These are phyloP conservation scores for Alternaria brassicicola DNA, from an alignment of 2,329 filamentous ascomycete genomes.

Conservation along the genomic window DNA sequence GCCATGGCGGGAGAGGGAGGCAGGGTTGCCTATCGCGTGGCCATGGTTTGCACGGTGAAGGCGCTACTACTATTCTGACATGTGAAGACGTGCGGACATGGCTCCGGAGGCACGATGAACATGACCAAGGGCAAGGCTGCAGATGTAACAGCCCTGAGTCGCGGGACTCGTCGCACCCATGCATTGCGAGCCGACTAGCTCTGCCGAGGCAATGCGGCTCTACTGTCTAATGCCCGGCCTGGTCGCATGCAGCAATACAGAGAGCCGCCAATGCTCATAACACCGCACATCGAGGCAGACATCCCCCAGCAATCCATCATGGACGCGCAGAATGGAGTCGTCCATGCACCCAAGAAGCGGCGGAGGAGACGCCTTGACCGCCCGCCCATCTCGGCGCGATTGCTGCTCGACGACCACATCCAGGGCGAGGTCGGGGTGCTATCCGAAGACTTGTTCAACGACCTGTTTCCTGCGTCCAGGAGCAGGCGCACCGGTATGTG, in stretches of 20 bases:
- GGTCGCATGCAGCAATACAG: constrained; percentile 24
- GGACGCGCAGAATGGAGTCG: constrained; percentile 40
- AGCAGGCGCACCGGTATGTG: constrained; percentile 27
- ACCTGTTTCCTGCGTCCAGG: constrained; percentile 69
- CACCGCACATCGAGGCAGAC: constrained; percentile 17
- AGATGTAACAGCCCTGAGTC: neutral
- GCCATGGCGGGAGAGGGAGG: constrained; percentile 12
- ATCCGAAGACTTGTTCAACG: constrained; percentile 82
- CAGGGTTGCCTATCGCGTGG: constrained; percentile 7
- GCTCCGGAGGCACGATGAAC: neutral
- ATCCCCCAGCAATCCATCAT: constrained; percentile 20
- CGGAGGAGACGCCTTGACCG: constrained; percentile 66
- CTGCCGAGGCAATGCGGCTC: constrained; percentile 33
- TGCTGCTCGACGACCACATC: constrained; percentile 84
- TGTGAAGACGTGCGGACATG: constrained; percentile 2
- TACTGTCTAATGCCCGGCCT: constrained; percentile 1
- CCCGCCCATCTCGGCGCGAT: constrained; percentile 75
- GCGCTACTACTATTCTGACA: neutral
- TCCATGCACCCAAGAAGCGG: constrained; percentile 57
- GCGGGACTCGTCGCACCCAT: neutral
- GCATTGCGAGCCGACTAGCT: constrained; percentile 8
- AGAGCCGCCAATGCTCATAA: constrained; percentile 17
- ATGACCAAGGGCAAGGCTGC: neutral
- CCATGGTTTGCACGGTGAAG: neutral
- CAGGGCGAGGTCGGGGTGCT: constrained; percentile 85